phyloP scores from a whole-genome alignment of 352 stramenopile genomes.

The Globisporangium radiosum region DNA sequence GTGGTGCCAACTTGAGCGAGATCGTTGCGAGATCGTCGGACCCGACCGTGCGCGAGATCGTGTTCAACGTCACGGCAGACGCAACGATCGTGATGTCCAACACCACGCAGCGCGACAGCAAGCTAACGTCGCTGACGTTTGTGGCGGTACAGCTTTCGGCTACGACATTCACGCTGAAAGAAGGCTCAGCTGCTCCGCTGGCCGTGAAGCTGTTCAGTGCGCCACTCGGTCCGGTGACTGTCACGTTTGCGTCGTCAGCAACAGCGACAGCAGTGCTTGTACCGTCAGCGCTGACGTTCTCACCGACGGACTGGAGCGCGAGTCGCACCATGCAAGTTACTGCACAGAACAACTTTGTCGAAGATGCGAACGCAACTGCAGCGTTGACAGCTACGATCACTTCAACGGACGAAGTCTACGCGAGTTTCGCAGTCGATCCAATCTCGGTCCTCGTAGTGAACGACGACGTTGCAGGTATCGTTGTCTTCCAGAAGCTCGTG shows the following conservation, averaged over 20 bases:
- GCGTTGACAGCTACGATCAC: conserved; percentile 18
- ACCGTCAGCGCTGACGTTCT: conserved; percentile 25
- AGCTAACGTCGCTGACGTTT: conserved; percentile 25
- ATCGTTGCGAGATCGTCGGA: conserved; percentile 20
- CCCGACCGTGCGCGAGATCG: conserved; percentile 20
- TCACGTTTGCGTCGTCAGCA: conserved; percentile 30
- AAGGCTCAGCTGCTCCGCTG: conserved; percentile 20
- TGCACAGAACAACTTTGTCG: conserved; percentile 45
- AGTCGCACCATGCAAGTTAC: conserved; percentile 26
- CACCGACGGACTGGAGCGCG: conserved; percentile 23
- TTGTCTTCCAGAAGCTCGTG: conserved; percentile 31
- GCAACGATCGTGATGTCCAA: conserved; percentile 24
- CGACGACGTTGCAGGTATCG: conserved; percentile 39
- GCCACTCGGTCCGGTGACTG: conserved; percentile 21
- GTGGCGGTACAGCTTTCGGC: conserved; percentile 29
- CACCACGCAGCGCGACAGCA: conserved; percentile 25
- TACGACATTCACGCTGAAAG: conserved; percentile 32
- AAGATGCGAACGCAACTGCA: conserved; percentile 28
- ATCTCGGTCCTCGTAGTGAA: conserved; percentile 41
- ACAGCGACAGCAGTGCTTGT: conserved; percentile 19
- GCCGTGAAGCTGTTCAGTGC: conserved; percentile 34
- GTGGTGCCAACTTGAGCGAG: conserved; percentile 17
- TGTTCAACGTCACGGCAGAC: conserved; percentile 31
- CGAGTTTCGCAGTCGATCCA: conserved; percentile 10
- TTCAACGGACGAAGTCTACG: conserved; percentile 35